Base-by-base conservation (phyloP, 371 early-diverging fungal genomes). In the Choanephora cucurbitarum region DNA sequence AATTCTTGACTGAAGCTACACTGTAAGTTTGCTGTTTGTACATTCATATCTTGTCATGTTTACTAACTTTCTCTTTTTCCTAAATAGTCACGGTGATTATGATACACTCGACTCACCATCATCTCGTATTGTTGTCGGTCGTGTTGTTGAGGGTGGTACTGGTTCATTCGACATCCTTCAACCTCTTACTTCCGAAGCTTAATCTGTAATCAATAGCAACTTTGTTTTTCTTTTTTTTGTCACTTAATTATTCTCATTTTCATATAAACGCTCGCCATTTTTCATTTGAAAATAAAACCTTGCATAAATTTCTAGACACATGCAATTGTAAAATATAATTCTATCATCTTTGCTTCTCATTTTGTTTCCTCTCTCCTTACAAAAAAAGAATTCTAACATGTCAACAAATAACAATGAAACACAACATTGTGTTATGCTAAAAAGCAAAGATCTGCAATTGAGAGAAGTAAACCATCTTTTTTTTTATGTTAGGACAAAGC, bases 71-170 rank as follows among this genome's bases (percentile, higher is more conserved):
- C 56, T 61, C 17, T 22, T 44, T 43, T 21, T 58, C 58, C 17
- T 22, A 52, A 17, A 43, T 70, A 78, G 78, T 22, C 70, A 81
- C 42, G 95, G 95, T 52, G 98, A 98, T 66, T 84, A 75, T 64
- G 99, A 99, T 67, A 77, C 80, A 2, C 78, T 99, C 24, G 82
- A 86, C 8, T 91, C 90, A 32, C 99, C 99, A 0, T 94, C 95
- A 15, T 87, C 98, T 1, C 84, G 95, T 44, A 78, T 99, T 46
- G 97, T 96, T 40, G 78, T 97, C 73, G 99, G 99, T 57, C 84
- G 93, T 80, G 91, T 91, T 2, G 92, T 97, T 19, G 83, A 85
- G 56, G 91, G 90, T 5, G 99, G 99, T 51, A 99, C 99, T 7
- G 98, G 98, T 34, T 76, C 92, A 7, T 98, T 98, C 66, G 93